Base-by-base conservation (phyloP, 495 filamentous ascomycete genomes). In the Barbatosphaeria neglecta region DNA sequence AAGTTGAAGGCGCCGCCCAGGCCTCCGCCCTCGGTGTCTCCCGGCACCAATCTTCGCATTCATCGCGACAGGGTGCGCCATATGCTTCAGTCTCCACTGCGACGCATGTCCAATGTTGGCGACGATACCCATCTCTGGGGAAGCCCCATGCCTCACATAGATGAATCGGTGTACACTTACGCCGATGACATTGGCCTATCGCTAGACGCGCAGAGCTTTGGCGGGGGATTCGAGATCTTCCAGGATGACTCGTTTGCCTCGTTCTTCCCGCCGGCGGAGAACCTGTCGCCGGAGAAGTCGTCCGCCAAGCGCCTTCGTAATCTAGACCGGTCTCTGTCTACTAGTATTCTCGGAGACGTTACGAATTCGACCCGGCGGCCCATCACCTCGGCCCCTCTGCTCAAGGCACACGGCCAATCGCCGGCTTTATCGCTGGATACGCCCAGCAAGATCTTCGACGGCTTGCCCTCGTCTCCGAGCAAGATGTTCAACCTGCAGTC, bases 1-100 rank as follows among this genome's bases (percentile, higher is more conserved):
- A 87, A 88, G 54, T 82, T 98, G 57, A 87, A 84, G 64, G 80
- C 85, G 22, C 86, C 90, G 10, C 72, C 78, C 1, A 84, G 83
- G 57, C 83, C 87, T 22, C 88, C 88, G 17, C 79, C 86, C 48
- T 95, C 90, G 4, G 82, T 89, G 13, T 96, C 90, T 9, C 92
- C 92, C 0, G 93, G 89, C 61, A 96, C 92, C 4, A 95, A 95
- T 51, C 75, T 98, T n/a, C 82, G 84, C 35, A 81, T 93, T 43
- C 92, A 97, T 58, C 86, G 92, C 19, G 82, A 89, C 49, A 83
- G 77, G 37, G 87, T 98, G 43, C 81, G 81, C 44, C 82, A 86
- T 43, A 79, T 98, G 75, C 78, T 96, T 22, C 87, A 89, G 25
- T 95, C 92, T 4, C 90, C 92, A 1, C 77, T 83, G 44, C 82